Evolutionary conservation across 805 yeast genomes (phyloP), one percentile per base, ranked within the genome.

Genomic region (Wickerhamomyces mucosus): DNA sequence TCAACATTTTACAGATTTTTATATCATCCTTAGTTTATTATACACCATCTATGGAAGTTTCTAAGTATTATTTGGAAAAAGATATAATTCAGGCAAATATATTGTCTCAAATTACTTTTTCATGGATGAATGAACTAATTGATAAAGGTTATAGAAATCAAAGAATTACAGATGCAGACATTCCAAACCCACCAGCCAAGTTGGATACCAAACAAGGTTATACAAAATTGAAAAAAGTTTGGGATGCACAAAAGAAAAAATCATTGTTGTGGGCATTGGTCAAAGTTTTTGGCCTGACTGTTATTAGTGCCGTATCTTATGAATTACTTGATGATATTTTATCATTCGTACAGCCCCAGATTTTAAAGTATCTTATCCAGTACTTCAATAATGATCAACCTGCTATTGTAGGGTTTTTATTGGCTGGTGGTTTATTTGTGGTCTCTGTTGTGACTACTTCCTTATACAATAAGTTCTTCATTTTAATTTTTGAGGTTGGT

Each of bases 71-170:
- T 32, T 34, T 38, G 7, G 40, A 50, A 19, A 49, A 52, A 27
- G 80, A 78, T 1, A 57, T 61, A 26, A 78, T 73, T 24, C 53
- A 52, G 33, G 82, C 85, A 10, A 77, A 88, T 50, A 59, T 86
- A 12, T 72, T 89, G 40, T 78, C 94, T 3, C 63, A 71, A 32
- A 61, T 89, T 31, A 78, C 94, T 0, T 89, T 92, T 53, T 60
- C 76, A 18, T 92, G 98, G 97, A 84, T 92, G 94, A 75, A 85
- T 15, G 75, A 70, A 1, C 60, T 92, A 46, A 84, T 92, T 78
- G 70, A 61, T 42, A 72, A 72, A 32, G 97, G 97, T 12, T 80
- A 78, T 46, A 36, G 29, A 21, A 41, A 37, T 33, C 59, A 65
- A 26, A 72, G 72, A 38, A 73, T 75, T 45, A 54, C 48, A 39